Evolutionary conservation across 1,284 basidiomycete genomes (phyloP).

Genomic region (Cutaneotrichosporon dermatis): DNA sequence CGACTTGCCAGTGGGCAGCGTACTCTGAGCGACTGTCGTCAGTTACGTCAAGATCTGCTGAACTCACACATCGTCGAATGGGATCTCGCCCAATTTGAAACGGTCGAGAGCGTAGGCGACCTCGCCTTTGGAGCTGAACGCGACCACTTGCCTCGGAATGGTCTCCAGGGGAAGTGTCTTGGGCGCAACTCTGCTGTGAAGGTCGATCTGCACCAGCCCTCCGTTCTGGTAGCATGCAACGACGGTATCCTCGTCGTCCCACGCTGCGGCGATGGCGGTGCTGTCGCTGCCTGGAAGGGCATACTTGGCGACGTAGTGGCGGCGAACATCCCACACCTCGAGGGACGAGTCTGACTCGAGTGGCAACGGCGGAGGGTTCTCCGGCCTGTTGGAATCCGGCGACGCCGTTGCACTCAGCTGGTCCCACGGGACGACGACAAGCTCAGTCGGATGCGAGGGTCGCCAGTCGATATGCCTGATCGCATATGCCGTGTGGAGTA

Average conservation of each 20-base stretch:
- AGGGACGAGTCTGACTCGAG: slow-evolving; percentile 50
- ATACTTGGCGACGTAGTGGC: slow-evolving; percentile 79
- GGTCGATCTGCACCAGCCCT: slow-evolving; percentile 71
- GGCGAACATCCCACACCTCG: slow-evolving; percentile 82
- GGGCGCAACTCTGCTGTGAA: slow-evolving; percentile 36
- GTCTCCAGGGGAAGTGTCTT: slow-evolving; percentile 57
- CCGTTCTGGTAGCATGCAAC: slow-evolving; percentile 74
- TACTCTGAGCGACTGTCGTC: slow-evolving; percentile 55
- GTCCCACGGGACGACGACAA: slow-evolving; percentile 52
- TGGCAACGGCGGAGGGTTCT: slow-evolving; percentile 11
- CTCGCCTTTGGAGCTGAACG: slow-evolving; percentile 67
- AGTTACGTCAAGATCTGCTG: neutral
- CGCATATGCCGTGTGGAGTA: slow-evolving; percentile 68
- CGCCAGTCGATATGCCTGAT: slow-evolving; percentile 73
- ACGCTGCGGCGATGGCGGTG: slow-evolving; percentile 58
- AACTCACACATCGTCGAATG: slow-evolving; percentile 77
- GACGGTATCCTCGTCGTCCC: slow-evolving; percentile 64
- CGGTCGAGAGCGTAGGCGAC: slow-evolving; percentile 65
- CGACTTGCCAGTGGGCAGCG: slow-evolving; percentile 45
- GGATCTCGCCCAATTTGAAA: slow-evolving; percentile 61
- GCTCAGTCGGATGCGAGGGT: slow-evolving; percentile 75
- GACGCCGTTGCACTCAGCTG: slow-evolving; percentile 11
- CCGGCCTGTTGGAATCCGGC: slow-evolving; percentile 7
- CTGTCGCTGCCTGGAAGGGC: slow-evolving; percentile 51
- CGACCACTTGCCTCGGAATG: slow-evolving; percentile 62